Evolutionary conservation across 2,329 filamentous ascomycete species (phyloP), one percentile per base, ranked within the genome.

Genomic region (Myotisia sp.): DNA sequence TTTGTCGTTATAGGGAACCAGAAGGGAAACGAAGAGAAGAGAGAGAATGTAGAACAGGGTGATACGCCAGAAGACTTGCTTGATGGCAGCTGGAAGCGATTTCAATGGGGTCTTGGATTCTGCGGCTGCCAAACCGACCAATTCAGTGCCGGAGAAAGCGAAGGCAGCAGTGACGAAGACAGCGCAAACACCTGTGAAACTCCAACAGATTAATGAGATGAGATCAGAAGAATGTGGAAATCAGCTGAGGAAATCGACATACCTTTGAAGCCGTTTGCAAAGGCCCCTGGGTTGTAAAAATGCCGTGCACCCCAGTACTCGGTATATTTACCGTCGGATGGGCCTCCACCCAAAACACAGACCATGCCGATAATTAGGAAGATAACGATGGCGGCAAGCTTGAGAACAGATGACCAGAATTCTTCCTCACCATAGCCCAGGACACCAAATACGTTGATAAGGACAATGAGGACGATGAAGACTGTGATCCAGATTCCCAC

Each of bases 351-450:
- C 26, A 53, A 55, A 37, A 61, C 56, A 36, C 64, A 56, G 37
- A 92, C 73, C 36, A 92, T 74, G 6, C 81, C 85, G 3, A 92
- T 71, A 33, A 93, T 71, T 74, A 87, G 84, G 59, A 86, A 90
- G 37, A 79, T 81, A 40, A 90, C 77, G 12, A 92, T 73, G 23
- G 83, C 81, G 14, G 77, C 67, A 30, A 92, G 72, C 52, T 92
- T 92, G 57, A 92, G 61, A 33, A 84, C 73, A 33, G 78, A 76
- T 50, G 87, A 85, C 42, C 82, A 61, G 43, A 87, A 87, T 48
- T 90, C 82, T 20, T 80, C 80, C 54, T 90, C 82, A 44, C 81
- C 82, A 44, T 87, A 90, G 13, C 76, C 79, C 52, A 80, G 80
- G 45, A 92, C 76, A 28, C 83, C 82, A 49, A 83, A 86, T 40